Percentiles rank a stretch among this genome's conserved stretches.
phyloP scores from a whole-genome alignment of 129 eudicot genomes.

The Cynara cardunculus region DNA sequence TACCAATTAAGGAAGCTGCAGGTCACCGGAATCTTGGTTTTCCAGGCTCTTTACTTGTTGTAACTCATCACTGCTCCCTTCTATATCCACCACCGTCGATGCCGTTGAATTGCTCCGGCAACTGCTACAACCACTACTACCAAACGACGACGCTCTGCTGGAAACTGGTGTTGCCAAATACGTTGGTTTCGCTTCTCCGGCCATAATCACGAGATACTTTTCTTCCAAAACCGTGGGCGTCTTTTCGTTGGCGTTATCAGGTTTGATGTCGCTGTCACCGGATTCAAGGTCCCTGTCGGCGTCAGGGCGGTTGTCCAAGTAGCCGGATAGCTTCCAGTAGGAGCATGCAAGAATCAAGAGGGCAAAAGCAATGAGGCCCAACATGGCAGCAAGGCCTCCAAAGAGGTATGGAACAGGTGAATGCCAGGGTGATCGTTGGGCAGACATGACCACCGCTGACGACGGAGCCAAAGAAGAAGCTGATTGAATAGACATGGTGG shows the following conservation, averaged over 20 bases:
- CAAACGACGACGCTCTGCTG: constrained; percentile 15
- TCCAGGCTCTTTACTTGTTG: not conserved
- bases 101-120: constrained; percentile 4
- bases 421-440: constrained; percentile 61
- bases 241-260: constrained; percentile 16
- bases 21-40: not conserved
- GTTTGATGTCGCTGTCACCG: constrained; percentile 30
- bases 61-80: not conserved
- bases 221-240: constrained; percentile 44
- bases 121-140: constrained; percentile 21
- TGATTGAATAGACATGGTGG: constrained; percentile 11
- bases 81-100: constrained; percentile 2
- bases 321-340: constrained; percentile 46
- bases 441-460: constrained; percentile 9
- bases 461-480: constrained; percentile 33
- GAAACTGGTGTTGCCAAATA: constrained; percentile 59
- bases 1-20: not conserved
- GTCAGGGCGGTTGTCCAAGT: constrained; percentile 6
- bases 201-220: constrained; percentile 67
- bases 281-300: constrained; percentile 33
- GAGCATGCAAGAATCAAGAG: constrained; percentile 67
- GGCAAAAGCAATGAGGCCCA: constrained; percentile 64
- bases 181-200: constrained; percentile 64
- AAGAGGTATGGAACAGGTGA: constrained; percentile 73
- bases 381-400: constrained; percentile 71